Evolutionary conservation across 345 rosid genomes (phyloP).

Genomic region (Melaleuca quinquenervia): DNA sequence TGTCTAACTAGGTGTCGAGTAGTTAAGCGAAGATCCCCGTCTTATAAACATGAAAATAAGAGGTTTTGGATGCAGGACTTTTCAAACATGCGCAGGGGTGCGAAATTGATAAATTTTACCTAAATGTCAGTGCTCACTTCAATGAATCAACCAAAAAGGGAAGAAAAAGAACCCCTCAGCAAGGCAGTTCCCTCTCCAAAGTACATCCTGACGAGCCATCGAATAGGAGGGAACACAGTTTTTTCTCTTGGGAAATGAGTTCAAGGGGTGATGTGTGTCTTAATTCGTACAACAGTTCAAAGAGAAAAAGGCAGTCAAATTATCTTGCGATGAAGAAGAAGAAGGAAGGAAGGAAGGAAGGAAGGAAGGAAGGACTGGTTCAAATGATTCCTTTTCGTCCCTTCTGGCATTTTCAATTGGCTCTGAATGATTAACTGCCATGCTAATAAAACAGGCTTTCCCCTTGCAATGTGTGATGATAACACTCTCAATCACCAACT

Average conservation of each 20-base stretch:
- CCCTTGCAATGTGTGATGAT: neutral
- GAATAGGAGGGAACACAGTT: neutral
- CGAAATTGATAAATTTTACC: neutral
- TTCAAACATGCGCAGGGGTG: neutral
- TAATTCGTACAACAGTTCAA: neutral
- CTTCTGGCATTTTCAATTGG: neutral
- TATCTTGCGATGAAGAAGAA: neutral
- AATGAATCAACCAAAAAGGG: neutral
- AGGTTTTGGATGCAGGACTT: neutral
- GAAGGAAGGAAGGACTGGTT: neutral
- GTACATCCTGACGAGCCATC: neutral
- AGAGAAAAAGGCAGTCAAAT: neutral
- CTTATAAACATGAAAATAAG: neutral
- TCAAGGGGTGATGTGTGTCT: neutral
- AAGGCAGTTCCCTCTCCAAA: neutral
- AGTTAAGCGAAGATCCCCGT: fast-evolving
- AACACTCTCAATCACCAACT: neutral
- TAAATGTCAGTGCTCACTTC: neutral
- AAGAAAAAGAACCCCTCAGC: neutral
- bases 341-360: too few relatives aligned
- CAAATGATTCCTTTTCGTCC: neutral
- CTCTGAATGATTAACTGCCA: neutral
- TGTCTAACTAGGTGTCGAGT: neutral
- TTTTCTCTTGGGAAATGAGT: neutral
- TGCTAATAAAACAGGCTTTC: neutral